A percentile compares a stretch with the other conserved stretches of the same genome.
Evolutionary conservation across 129 eudicot genomes (phyloP).

Genomic region (Arctium lappa): DNA sequence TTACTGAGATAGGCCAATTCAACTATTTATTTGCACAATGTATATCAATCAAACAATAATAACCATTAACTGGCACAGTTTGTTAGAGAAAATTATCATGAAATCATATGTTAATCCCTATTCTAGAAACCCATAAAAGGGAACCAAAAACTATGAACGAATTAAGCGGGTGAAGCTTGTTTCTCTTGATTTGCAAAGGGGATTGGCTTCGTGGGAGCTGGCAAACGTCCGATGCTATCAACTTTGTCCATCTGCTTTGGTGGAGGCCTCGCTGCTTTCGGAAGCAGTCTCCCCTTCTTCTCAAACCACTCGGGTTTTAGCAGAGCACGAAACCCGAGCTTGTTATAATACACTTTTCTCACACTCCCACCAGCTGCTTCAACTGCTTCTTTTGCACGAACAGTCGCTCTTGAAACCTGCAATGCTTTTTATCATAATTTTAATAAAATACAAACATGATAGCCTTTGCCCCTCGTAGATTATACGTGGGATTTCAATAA

Average conservation of each 20-base stretch:
- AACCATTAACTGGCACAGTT: too few species aligned
- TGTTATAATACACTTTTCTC: slow-evolving; percentile 85
- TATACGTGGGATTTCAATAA: too few species aligned
- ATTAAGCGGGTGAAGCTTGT: too few species aligned
- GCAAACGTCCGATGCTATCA: slow-evolving; percentile 88
- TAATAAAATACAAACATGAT: neutral
- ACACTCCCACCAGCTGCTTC: slow-evolving; percentile 95
- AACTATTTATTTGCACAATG: too few species aligned
- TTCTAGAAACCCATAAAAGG: too few species aligned
- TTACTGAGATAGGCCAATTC: too few species aligned
- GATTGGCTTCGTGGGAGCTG: slow-evolving; percentile 83
- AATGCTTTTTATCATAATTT: neutral
- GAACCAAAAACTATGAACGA: too few species aligned
- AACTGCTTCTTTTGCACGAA: slow-evolving; percentile 84
- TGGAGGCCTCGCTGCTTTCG: slow-evolving; percentile 90
- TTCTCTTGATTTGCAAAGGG: slow-evolving; percentile 26
- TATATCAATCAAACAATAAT: too few species aligned
- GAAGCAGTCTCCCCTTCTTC: slow-evolving; percentile 88
- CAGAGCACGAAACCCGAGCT: slow-evolving; percentile 76
- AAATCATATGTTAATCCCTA: too few species aligned
- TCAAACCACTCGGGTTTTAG: slow-evolving; percentile 94
- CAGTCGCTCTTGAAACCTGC: slow-evolving; percentile 94
- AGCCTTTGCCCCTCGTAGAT: too few species aligned
- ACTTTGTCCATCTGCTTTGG: slow-evolving; percentile 84
- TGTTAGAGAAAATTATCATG: too few species aligned